Base-by-base conservation (phyloP, 2,329 filamentous ascomycete species). In the Ophiostoma himal-ulmi region DNA sequence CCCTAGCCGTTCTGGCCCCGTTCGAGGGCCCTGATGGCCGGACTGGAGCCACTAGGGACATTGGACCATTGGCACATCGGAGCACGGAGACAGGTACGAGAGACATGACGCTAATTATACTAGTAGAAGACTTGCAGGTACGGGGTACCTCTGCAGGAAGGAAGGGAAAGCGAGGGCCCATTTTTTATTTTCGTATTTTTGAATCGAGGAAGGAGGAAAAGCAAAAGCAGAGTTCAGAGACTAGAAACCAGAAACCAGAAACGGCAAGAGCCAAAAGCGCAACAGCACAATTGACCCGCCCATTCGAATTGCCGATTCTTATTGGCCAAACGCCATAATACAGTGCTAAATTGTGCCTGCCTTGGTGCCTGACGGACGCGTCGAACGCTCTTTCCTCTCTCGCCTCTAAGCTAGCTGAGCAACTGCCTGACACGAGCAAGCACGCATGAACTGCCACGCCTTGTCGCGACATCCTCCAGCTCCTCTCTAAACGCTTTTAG, bases 331-430 rank as follows among this genome's bases (percentile, higher is more conserved):
- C 7, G 7, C 7, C 1, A 65, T 10, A 13, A 65, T n/a, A 65
- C 36, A 39, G 60, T 37, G 34, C 34, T 65, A 34, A 37, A 37
- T 65, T 54, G 54, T 67, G 26, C 70, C 62, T 71, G 70, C 65
- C 69, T 68, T 65, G 69, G 68, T 71, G 70, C 67, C 68, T 71
- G 70, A 71, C 68, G 60, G 67, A 69, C 68, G 68, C 48, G 62
- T 64, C 60, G 30, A 64, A n/a, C 60, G 60, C 60, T 37, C 60
- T 36, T 64, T 36, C 60, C 34, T 17, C 10, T 17, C 17, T 17
- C 7, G 44, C 44, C 44, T 48, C 13, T 44, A 1, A 5, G 13
- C 41, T 44, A 17, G 5, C 34, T 20, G 30, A 22, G n/a, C n/a
- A 13, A 64, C 14, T 20, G 30, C 62, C 20, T 6, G 54, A 1